A percentile compares a stretch with the other conserved stretches of the same genome.
Conservation (phyloP, 2,329 filamentous ascomycete species). For the Paecilomyces formosus region DNA sequence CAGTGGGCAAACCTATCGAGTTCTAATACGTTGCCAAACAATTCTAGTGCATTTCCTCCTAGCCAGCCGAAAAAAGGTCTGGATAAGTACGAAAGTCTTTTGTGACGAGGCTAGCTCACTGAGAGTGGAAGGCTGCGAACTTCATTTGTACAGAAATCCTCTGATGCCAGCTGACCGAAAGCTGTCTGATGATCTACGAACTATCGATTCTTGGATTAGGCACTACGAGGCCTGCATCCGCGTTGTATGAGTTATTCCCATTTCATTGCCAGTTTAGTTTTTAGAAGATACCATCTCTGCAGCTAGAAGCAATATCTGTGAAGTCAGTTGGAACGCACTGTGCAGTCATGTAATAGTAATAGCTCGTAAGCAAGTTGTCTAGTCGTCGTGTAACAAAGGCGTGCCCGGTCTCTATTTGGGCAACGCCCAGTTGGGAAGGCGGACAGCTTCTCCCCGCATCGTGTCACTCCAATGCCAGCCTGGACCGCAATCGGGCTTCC, state of each 20-base stretch:
- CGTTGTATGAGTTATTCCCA: not conserved
- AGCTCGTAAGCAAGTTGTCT: not conserved
- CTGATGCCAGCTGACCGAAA: not conserved
- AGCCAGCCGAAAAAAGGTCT: conserved; percentile 35
- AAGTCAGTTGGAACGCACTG: not conserved
- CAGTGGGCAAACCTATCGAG: conserved; percentile 9
- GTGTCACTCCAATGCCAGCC: not conserved
- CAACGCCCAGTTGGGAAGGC: too few species aligned
- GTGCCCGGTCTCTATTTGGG: too few species aligned
- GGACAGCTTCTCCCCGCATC: not conserved
- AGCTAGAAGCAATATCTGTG: not conserved
- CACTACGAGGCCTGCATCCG: not conserved
- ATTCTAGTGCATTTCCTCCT: conserved; percentile 14
- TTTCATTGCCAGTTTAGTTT: not conserved
- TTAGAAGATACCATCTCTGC: not conserved
- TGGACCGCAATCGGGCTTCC: not conserved
- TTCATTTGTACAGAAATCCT: not conserved
- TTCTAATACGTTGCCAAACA: conserved; percentile 16
- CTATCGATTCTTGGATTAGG: not conserved
- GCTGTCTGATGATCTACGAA: not conserved
- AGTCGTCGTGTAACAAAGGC: too few species aligned
- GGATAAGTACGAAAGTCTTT: conserved; percentile 51
- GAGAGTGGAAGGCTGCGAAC: not conserved
- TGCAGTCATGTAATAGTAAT: not conserved
- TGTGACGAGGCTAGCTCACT: conserved; percentile 26